These are phyloP conservation scores for Mortierella alpina DNA, from an alignment of 192 early-diverging fungal species.

Conservation along the genomic window DNA sequence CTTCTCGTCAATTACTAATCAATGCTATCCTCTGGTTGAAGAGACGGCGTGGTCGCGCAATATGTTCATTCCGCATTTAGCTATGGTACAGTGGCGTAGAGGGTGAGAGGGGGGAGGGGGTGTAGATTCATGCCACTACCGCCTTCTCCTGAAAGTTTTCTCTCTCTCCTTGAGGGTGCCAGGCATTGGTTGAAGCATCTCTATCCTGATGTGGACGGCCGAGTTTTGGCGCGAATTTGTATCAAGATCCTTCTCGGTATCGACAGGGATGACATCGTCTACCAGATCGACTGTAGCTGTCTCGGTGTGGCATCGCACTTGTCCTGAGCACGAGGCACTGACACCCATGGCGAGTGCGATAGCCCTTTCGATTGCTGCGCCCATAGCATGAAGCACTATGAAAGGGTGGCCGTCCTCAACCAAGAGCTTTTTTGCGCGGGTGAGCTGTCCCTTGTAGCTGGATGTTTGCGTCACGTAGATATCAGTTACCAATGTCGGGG, in stretches of 20 bases:
- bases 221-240: slow-evolving; percentile 73
- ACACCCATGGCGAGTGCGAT: slow-evolving; percentile 74
- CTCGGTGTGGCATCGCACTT: slow-evolving; percentile 69
- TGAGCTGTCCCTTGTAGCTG: slow-evolving; percentile 68
- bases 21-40: too few species aligned
- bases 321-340: slow-evolving; percentile 65
- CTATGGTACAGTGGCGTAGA: too few species aligned
- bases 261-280: slow-evolving; percentile 83
- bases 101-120: too few species aligned
- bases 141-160: too few species aligned
- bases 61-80: too few species aligned
- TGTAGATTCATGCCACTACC: too few species aligned
- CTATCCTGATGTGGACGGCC: slow-evolving; percentile 76
- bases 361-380: slow-evolving; percentile 76
- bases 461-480: slow-evolving; percentile 83
- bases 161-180: slow-evolving; percentile 15
- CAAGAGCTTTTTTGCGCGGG: slow-evolving; percentile 73
- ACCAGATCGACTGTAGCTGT: slow-evolving; percentile 76
- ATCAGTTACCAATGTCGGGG: slow-evolving; percentile 74
- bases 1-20: too few species aligned
- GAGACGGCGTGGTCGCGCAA: too few species aligned
- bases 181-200: slow-evolving; percentile 47
- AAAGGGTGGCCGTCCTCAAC: slow-evolving; percentile 66
- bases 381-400: slow-evolving; percentile 83
- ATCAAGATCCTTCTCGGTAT: slow-evolving; percentile 68